Evolutionary conservation across 1,139 yeast species (phyloP).

Genomic region (Sugiyamaella pinicola): DNA sequence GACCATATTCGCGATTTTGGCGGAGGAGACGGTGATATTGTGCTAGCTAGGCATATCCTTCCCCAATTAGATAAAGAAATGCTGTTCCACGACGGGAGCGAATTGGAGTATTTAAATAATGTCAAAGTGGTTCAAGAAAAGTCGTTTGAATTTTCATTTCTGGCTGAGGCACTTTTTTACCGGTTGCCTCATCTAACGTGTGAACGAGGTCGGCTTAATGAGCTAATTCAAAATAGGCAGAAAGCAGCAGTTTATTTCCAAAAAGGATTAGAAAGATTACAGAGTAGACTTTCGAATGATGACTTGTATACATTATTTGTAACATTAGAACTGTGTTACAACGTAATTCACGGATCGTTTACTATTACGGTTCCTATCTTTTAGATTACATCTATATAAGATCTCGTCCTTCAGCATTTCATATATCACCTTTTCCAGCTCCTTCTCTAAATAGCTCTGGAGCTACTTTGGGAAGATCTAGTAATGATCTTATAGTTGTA

Average conservation of each 20-base stretch:
- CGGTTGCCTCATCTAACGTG: conserved; percentile 8
- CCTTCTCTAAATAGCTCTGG: conserved; percentile 50
- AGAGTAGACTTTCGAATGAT: conserved; percentile 1
- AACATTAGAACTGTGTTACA: conserved; percentile 6
- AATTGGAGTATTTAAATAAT: background rate
- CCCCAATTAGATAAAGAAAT: conserved; percentile 6
- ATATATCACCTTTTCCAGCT: background rate
- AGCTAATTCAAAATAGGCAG: background rate
- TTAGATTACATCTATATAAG: background rate
- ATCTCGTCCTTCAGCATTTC: too few species aligned
- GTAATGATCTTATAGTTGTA: conserved; percentile 48
- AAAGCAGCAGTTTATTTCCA: background rate
- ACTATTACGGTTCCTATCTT: conserved; percentile 4
- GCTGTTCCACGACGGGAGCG: conserved; percentile 5
- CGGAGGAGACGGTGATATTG: conserved; percentile 3
- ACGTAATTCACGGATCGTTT: conserved; percentile 10
- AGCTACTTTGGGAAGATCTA: conserved; percentile 50
- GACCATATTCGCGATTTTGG: background rate
- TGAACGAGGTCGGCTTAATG: conserved; percentile 2
- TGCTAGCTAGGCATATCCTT: conserved; percentile 1
- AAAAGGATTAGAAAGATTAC: conserved; percentile 2
- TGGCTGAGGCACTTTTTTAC: conserved; percentile 8
- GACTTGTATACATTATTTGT: conserved; percentile 1
- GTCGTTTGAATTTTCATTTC: conserved; percentile 8
- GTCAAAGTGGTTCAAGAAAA: conserved; percentile 1